Percentiles rank a stretch among this genome's conserved stretches.
Evolutionary conservation across 805 yeast genomes (phyloP).

Genomic region (Starmerella powellii): DNA sequence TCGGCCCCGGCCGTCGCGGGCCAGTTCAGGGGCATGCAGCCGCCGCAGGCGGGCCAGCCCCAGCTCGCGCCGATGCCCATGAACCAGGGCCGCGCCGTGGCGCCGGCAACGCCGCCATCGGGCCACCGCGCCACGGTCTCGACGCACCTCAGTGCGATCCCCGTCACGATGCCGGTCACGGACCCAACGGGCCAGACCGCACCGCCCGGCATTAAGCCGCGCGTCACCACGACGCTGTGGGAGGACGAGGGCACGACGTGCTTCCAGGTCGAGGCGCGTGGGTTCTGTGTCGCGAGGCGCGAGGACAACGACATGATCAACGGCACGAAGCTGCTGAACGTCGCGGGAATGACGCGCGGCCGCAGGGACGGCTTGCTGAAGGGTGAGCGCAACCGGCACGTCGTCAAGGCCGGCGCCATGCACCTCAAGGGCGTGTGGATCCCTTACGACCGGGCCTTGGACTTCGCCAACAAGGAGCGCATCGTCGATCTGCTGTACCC

Average conservation of each 20-base stretch:
- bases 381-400: slow-evolving; percentile 64
- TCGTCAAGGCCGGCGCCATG: slow-evolving; percentile 78
- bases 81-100: background rate
- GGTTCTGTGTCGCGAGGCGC: slow-evolving; percentile 68
- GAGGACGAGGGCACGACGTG: slow-evolving; percentile 77
- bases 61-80: slow-evolving; percentile 10
- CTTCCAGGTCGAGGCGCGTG: slow-evolving; percentile 74
- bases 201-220: slow-evolving; percentile 36
- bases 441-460: slow-evolving; percentile 70
- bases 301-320: slow-evolving; percentile 79
- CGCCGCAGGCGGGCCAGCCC: slow-evolving; percentile 8
- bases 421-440: slow-evolving; percentile 85
- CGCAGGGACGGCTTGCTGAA: slow-evolving; percentile 74
- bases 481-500: slow-evolving; percentile 57
- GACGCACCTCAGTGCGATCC: slow-evolving; percentile 20
- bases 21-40: slow-evolving; percentile 11
- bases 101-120: slow-evolving; percentile 4
- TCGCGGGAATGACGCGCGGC: slow-evolving; percentile 79
- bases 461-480: slow-evolving; percentile 71
- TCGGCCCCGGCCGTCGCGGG: background rate
- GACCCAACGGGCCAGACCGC: slow-evolving; percentile 33
- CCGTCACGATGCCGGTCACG: slow-evolving; percentile 25
- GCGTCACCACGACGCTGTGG: slow-evolving; percentile 80
- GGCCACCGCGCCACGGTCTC: slow-evolving; percentile 18
- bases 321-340: slow-evolving; percentile 72